phyloP scores from a whole-genome alignment of 179 eudicot species.

The Heliamphora pulchella region DNA sequence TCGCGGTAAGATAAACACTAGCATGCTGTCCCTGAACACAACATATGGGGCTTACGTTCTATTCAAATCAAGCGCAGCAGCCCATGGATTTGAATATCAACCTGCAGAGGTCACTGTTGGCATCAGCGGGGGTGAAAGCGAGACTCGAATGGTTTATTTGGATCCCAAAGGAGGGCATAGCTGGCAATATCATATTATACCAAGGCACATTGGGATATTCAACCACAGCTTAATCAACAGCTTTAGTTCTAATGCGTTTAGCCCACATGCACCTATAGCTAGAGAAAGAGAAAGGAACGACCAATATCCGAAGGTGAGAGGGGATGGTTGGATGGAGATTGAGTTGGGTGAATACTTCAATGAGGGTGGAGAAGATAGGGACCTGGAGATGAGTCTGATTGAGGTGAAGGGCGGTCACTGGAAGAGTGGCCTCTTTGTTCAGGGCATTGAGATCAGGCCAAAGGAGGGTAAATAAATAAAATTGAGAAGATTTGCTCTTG shows the following conservation, averaged over 20 bases:
- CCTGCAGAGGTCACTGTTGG: slow-evolving; percentile 32
- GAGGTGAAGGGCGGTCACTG: slow-evolving; percentile 39
- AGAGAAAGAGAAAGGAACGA: not conserved
- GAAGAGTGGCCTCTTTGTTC: slow-evolving; percentile 51
- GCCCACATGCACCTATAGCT: no score
- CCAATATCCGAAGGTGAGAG: slow-evolving; percentile 22
- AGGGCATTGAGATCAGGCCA: slow-evolving; percentile 44
- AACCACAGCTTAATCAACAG: not conserved
- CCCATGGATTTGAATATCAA: slow-evolving; percentile 40
- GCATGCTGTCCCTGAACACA: slow-evolving; percentile 45
- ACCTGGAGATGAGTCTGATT: slow-evolving; percentile 43
- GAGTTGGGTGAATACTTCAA: slow-evolving; percentile 39
- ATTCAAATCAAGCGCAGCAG: slow-evolving; percentile 27
- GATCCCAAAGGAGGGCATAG: slow-evolving; percentile 18
- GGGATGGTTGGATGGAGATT: slow-evolving; percentile 59
- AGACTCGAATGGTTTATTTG: slow-evolving; percentile 18
- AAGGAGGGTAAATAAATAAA: not conserved
- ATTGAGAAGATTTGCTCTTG: not conserved
- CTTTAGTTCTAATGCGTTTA: no score
- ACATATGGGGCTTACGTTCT: slow-evolving; percentile 52
- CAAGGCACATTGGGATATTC: not conserved
- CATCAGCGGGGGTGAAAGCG: slow-evolving; percentile 14
- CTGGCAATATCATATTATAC: not conserved
- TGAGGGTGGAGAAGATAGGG: slow-evolving; percentile 15
- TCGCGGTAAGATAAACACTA: slow-evolving; percentile 31